Base-by-base conservation (phyloP, 768 basidiomycete species). In the Tricholoma hemisulphureum region DNA sequence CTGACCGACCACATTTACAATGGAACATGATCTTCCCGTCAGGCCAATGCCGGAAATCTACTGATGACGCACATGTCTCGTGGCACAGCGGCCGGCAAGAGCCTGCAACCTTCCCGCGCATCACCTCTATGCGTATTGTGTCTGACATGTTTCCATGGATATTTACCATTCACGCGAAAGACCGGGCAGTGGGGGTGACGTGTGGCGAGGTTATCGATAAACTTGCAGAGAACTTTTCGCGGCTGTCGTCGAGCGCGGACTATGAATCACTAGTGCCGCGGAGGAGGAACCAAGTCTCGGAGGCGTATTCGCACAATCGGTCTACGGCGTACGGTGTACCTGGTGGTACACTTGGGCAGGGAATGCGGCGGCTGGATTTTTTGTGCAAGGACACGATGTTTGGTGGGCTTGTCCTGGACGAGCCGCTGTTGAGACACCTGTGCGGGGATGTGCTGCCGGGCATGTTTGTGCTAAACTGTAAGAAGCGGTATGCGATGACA, bases 1-100 rank as follows among this genome's bases (percentile, higher is more conserved):
- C 72, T 4, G 77, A 81, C 1, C 69, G 73, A 24, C 78, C 80
- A 5, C 81, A 82, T 65, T 73, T 91, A 43, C 82, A 80, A 48
- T 91, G 89, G 88, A 87, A 88, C 71, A 87, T 91, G 85, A 77
- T 88, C 39, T 89, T 84, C 67, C 73, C 76, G 6, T 80, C 87
- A 6, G 80, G 77, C 37, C 77, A 83, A 58, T 84, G 85, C 54
- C 81, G 81, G 62, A 81, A 85, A 56, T 87, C 85, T 4, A 78
- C 74, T 28, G 89, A 90, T 57, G 75, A 80, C 3, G 60, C 73
- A 2, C 76, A 80, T 37, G 75, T 83, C 21, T 89, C 88, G 0
- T 91, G 89, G 89, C 76, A 81, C 4, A 76, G 73, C 29, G 88
- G 89, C 6, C 82, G 89, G 11, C 74, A 79, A 13, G 79, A 80